Base-by-base conservation (phyloP, 257 asterid species). In the Rubia yunnanensis region DNA sequence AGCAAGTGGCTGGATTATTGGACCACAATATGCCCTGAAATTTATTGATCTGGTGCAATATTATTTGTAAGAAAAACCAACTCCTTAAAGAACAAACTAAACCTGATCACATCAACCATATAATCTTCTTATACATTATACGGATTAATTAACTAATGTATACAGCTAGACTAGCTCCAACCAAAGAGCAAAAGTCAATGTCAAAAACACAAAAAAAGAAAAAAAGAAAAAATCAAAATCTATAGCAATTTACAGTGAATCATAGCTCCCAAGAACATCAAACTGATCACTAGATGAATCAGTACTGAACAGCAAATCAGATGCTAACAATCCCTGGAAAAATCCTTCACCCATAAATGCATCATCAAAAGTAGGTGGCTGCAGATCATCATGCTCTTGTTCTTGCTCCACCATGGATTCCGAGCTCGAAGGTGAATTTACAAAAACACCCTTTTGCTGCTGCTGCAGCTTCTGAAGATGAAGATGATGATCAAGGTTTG, bases 221-320 rank as follows among this genome's bases (percentile, higher is more conserved):
- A 39, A 39, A 8, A 39, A 3, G 20, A 60, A 32, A 34, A 39
- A 23, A 22, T 0, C 15, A 18, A 41, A 44, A 44, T 44, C 52
- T 44, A 44, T 44, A 44, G 22, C 52, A 27, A 41, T 63, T 63
- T 76, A 50, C 8, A 80, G 53, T 23, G 77, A 83, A 60, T 81
- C 84, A 34, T 81, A 87, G 74, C 92, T 81, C 35, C 92, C 86
- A 36, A 87, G 60, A 30, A 82, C 87, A 74, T 85, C 90, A 32
- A 85, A 41, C 31, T 75, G 52, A 44, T 44, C 52, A 17, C 17
- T 69, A 39, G 78, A 69, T 34, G 83, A 63, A 41, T 80, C 81
- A 59, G 52, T 15, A 7, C 60, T 52, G 28, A 72, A 61, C 7
- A 44, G 14, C 52, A 57, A 58, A 28, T 65, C 72, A 1, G 60